Percentiles rank a stretch among this genome's conserved stretches.
Conservation (phyloP, 2,329 filamentous ascomycete genomes). For the Ophiocordyceps camponoti-floridani region DNA sequence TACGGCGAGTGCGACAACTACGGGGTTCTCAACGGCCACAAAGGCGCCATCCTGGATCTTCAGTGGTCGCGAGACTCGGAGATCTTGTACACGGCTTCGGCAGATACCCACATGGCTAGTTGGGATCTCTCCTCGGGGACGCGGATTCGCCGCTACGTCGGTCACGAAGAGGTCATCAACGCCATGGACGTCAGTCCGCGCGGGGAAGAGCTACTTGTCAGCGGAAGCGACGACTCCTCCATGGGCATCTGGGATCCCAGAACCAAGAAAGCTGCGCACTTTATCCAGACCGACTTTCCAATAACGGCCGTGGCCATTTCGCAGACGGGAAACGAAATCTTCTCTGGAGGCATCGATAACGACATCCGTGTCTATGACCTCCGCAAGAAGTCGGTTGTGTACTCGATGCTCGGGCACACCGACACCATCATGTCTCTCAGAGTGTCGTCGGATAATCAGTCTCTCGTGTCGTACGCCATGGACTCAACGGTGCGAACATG, state of each 20-base stretch:
- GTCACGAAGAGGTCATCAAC: slow-evolving; percentile 94
- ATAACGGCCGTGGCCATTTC: slow-evolving; percentile 84
- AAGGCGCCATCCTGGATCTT: slow-evolving; percentile 76
- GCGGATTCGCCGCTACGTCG: slow-evolving; percentile 77
- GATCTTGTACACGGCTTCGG: slow-evolving; percentile 79
- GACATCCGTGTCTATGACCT: slow-evolving; percentile 96
- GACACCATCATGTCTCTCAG: slow-evolving; percentile 83
- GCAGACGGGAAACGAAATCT: slow-evolving; percentile 89
- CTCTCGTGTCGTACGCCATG: slow-evolving; percentile 78
- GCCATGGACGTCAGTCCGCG: slow-evolving; percentile 73
- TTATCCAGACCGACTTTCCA: slow-evolving; percentile 80
- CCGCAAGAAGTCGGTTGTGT: slow-evolving; percentile 74
- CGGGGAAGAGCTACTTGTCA: slow-evolving; percentile 79
- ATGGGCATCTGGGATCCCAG: slow-evolving; percentile 94
- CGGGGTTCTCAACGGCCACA: slow-evolving; percentile 72
- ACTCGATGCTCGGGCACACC: slow-evolving; percentile 74
- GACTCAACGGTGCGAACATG: slow-evolving; percentile 88
- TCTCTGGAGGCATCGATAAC: slow-evolving; percentile 88
- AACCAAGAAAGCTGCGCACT: slow-evolving; percentile 72
- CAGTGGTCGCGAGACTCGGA: slow-evolving; percentile 94
- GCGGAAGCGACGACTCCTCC: slow-evolving; percentile 81
- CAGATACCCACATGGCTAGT: slow-evolving; percentile 81
- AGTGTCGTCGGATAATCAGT: slow-evolving; percentile 86
- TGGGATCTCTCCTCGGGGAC: slow-evolving; percentile 91
- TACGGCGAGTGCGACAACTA: slow-evolving; percentile 93